Conservation (phyloP, 1,284 basidiomycete species). For the Erythrobasidium hasegawianum region DNA sequence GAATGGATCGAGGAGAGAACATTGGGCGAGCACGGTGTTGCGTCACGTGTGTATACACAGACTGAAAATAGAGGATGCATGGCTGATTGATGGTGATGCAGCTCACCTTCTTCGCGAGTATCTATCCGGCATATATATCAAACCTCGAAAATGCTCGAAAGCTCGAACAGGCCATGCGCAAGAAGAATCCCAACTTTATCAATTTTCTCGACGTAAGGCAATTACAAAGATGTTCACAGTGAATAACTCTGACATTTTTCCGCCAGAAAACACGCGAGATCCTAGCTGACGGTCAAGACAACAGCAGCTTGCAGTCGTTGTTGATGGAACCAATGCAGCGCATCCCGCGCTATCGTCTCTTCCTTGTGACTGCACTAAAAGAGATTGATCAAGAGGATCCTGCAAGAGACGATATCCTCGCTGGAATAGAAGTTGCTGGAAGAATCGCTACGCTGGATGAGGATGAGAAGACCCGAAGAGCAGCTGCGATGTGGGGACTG, state of each 20-base stretch:
- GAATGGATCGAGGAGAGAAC: slow-evolving; percentile 52
- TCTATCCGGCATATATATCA: slow-evolving; percentile 29
- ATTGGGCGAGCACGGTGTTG: slow-evolving; percentile 71
- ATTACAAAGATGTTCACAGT: neutral
- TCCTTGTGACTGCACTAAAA: slow-evolving; percentile 83
- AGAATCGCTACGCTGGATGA: slow-evolving; percentile 89
- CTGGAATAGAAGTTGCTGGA: slow-evolving; percentile 80
- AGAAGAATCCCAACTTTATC: slow-evolving; percentile 18
- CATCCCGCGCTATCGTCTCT: slow-evolving; percentile 88
- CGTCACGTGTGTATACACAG: slow-evolving; percentile 57
- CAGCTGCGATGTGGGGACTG: slow-evolving; percentile 82
- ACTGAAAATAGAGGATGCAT: too few species aligned
- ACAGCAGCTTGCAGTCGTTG: slow-evolving; percentile 75
- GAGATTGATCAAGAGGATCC: slow-evolving; percentile 71
- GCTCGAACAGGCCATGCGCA: slow-evolving; percentile 23
- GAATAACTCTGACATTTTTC: neutral
- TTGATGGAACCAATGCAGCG: slow-evolving; percentile 99
- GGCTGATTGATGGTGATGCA: neutral
- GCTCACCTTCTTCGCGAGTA: slow-evolving; percentile 22
- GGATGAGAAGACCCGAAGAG: slow-evolving; percentile 83
- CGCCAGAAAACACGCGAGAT: slow-evolving; percentile 15
- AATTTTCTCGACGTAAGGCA: slow-evolving; percentile 27
- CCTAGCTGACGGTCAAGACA: slow-evolving; percentile 13
- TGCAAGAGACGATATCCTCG: slow-evolving; percentile 74
- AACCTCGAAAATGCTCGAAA: slow-evolving; percentile 26